Base-by-base conservation (phyloP, 2,329 filamentous ascomycete species). In the Cladosporium velox region DNA sequence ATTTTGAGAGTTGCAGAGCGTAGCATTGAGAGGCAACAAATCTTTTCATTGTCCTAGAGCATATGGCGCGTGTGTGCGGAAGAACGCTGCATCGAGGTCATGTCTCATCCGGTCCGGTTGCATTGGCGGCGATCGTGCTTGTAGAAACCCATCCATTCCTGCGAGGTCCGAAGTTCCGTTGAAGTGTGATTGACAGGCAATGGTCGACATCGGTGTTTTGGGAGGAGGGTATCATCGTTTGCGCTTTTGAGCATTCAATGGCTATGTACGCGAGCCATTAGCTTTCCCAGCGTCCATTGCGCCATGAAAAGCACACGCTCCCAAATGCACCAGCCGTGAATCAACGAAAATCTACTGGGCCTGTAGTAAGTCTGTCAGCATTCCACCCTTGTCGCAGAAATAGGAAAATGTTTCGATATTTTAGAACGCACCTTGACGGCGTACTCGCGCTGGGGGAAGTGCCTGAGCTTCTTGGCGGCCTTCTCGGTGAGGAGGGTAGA, bases 371-470 rank as follows among this genome's bases (percentile, higher is more conserved):
- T 35, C 1, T 15, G 57, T 65, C 35, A 65, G 64, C 32, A 65
- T 26, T 4, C 6, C 15, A 14, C 18, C 21, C 64, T n/a, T 32
- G 44, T 51, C 21, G n/a, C 21, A 34, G 28, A 21, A 10, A n/a
- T 26, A 14, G n/a, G 24, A n/a, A 18, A 15, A 6, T 35, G 34
- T 12, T 65, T 21, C 57, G 28, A 51, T 30, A 24, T 58, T 44
- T 26, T n/a, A 32, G 7, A 47, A 65, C 64, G 44, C 55, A 93
- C 95, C 94, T 98, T 99, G 84, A 99, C 91, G 83, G 95, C 95
- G 85, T 90, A 99, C 87, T 96, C 97, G 85, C 95, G 90, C 88
- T 96, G 92, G 75, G 95, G 95, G 88, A 99, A 99, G 87, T 99
- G 94, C 76, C 87, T 89, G 82, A 87, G 83, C 86, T 90, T 92